Evolutionary conservation across 1,284 basidiomycete genomes (phyloP), one percentile per base, ranked within the genome.

Genomic region (Naganishia sp.): DNA sequence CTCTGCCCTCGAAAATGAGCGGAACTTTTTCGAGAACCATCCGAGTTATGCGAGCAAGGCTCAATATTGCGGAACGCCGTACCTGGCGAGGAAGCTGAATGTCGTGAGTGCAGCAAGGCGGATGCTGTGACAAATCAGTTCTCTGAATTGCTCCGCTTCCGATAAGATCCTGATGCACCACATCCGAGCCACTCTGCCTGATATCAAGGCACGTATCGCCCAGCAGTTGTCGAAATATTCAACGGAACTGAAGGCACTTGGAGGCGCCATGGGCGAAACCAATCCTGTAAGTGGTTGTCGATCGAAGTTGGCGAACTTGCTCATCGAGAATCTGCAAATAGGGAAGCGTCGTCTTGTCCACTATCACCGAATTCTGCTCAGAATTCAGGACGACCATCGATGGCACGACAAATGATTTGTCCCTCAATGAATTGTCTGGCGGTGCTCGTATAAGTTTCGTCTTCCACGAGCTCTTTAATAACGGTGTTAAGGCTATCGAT

Each of bases 371-470:
- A 78, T 99, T 99, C 81, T 93, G 91, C 72, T 86, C 90, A 59
- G 95, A 98, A 75, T 99, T 97, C 86, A 88, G 94, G 69, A 92
- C 90, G 23, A 89, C 91, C 42, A 96, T 99, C 72, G 95, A 99
- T 77, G 95, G 95, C 77, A 94, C 92, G 82, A 94, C 92, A 45
- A 94, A 95, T 77, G 95, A 99, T 76, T 81, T 98, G 54, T 90
- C 90, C 6, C 79, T 96, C 74, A 96, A 96, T 76, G 95, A 99
- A 80, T 86, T 99, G 28, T 93, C 91, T 18, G 95, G 95, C 75
- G 95, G 95, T 81, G 95, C 95, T 42, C 87, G 95, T 80, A 97
- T 99, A 83, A 90, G 89, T 74, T 99, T 97, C 75, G 95, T 98
- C 66, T 99, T 94, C 85, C 95, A 99, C 79, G 95, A 99, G 79